Evolutionary conservation across 2,329 filamentous ascomycete species (phyloP), one percentile per base, ranked within the genome.

Genomic region (Dactylellina parvicollis): DNA sequence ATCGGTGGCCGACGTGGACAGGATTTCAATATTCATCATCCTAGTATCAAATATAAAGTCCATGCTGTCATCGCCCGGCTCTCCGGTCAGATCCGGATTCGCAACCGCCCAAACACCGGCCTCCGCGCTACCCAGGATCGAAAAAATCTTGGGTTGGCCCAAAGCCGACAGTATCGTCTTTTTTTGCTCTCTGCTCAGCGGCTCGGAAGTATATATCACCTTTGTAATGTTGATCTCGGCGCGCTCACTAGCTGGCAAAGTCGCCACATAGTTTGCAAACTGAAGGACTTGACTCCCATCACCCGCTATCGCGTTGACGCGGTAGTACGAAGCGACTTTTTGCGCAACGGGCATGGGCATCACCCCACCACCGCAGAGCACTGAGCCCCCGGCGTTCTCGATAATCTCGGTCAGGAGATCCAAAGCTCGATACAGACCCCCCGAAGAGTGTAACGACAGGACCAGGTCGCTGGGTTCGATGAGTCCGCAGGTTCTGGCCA

Each of bases 181-280:
- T 0, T 84, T 57, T 0, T 80, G 76, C 0, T 75, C 59, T 1
- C 38, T 40, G 0, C 79, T 81, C 20, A 84, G 75, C 0, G 78
- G 75, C 34, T 84, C 83, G 0, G 82, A 84, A 0, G 83, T 83
- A 64, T 84, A 84, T 1, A 84, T 78, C 0, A 83, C 77, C 72
- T 84, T 84, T n/a, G 79, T 60, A 0, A 84, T 38, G 0, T 72
- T 77, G 34, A 84, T 76, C 0, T 34, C 49, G n/a, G 34, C 34
- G 16, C 60, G 60, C 18, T 76, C 46, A 0, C 76, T 74, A 3
- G 72, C 69, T 0, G 77, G 30, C 0, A 82, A 71, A 0, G 76
- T 78, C 2, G 80, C 79, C 1, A 83, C 79, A 49, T 81, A 72
- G 8, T 81, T 77, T 0, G 80, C 77, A 0, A 83, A 36, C 2